These are phyloP conservation scores for Amanita brunnescens DNA, from an alignment of 768 basidiomycete species.

Conservation along the genomic window DNA sequence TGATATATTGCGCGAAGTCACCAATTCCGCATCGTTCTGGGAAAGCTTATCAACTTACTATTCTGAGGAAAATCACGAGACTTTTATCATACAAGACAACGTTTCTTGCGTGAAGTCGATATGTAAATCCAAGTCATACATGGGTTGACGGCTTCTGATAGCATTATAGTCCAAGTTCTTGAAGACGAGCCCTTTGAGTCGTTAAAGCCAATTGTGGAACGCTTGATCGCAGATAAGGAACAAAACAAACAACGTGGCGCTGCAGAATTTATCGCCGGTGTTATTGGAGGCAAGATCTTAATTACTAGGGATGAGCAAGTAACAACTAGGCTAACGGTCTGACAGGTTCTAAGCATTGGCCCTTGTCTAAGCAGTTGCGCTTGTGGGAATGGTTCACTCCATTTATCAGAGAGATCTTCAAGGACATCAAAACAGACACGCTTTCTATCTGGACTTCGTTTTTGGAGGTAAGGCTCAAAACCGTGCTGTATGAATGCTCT, in stretches of 20 bases:
- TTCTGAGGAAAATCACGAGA: conserved; percentile 71
- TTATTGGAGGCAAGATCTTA: conserved; percentile 43
- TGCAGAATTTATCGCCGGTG: conserved; percentile 73
- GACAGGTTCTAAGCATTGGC: conserved; percentile 83
- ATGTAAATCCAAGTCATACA: conserved; percentile 33
- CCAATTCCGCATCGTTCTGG: conserved; percentile 51
- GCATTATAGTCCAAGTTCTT: conserved; percentile 58
- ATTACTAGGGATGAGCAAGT: not conserved
- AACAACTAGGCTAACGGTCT: conserved; percentile 10
- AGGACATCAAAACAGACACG: conserved; percentile 78
- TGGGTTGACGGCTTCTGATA: conserved; percentile 2
- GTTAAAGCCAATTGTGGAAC: conserved; percentile 53
- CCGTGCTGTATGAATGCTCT: not conserved
- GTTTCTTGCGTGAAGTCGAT: conserved; percentile 68
- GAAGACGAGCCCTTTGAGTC: conserved; percentile 62
- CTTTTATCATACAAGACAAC: conserved; percentile 55
- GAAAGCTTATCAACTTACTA: conserved; percentile 58
- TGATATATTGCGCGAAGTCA: conserved; percentile 38
- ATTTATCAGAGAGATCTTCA: conserved; percentile 54
- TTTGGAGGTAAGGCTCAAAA: conserved; percentile 43
- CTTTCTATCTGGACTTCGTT: conserved; percentile 73
- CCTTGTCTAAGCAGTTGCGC: conserved; percentile 50
- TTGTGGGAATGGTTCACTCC: conserved; percentile 82
- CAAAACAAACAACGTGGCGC: conserved; percentile 86
- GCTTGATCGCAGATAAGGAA: conserved; percentile 57